These are phyloP conservation scores for Clavispora santaluciae DNA, from an alignment of 805 yeast genomes.

Conservation along the genomic window DNA sequence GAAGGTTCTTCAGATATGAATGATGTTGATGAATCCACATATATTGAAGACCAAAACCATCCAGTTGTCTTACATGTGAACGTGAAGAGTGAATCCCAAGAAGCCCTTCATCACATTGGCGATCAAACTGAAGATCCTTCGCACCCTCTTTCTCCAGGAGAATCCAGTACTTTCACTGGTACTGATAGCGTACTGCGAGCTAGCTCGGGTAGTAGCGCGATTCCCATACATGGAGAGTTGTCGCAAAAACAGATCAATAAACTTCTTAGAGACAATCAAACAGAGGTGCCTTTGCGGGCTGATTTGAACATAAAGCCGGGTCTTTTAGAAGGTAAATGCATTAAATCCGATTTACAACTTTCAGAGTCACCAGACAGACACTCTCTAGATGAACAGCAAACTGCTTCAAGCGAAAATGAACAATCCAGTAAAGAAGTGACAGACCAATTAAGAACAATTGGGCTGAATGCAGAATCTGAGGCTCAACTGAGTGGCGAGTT, in stretches of 20 bases:
- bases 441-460: too few relatives aligned
- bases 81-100: too few relatives aligned
- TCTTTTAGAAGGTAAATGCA: neutral
- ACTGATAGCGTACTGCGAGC: neutral
- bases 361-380: too few relatives aligned
- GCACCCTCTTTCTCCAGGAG: neutral
- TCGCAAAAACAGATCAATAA: slow-evolving; percentile 12
- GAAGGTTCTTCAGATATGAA: neutral
- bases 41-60: neutral
- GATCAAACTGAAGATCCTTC: too few relatives aligned
- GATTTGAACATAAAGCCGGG: slow-evolving; percentile 11
- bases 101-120: too few relatives aligned
- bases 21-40: neutral
- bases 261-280: slow-evolving; percentile 12
- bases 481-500: too few relatives aligned
- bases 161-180: neutral
- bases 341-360: too few relatives aligned
- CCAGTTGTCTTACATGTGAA: too few relatives aligned
- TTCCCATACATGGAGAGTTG: neutral
- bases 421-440: too few relatives aligned
- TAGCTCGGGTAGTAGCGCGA: neutral
- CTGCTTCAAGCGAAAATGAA: too few relatives aligned
- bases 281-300: slow-evolving; percentile 16
- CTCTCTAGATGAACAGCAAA: too few relatives aligned
- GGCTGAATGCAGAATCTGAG: too few relatives aligned